phyloP scores from a whole-genome alignment of 176 grass and related monocot genomes.

The Canna indica region DNA sequence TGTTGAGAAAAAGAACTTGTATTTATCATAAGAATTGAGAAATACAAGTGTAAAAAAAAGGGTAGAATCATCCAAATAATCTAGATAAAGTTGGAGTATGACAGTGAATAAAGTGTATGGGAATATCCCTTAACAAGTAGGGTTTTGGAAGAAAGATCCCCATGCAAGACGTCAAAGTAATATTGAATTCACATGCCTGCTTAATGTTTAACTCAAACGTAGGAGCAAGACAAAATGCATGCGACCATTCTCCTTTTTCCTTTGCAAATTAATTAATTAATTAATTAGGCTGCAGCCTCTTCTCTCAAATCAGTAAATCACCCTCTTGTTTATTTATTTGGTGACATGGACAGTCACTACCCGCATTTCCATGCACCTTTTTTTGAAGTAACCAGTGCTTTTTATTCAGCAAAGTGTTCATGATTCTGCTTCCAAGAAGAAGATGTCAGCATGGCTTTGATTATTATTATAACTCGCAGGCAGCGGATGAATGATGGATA shows the following conservation, averaged over 20 bases:
- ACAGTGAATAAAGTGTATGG: background rate
- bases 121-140: background rate
- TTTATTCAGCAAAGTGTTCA: background rate
- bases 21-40: too few species aligned
- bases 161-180: background rate
- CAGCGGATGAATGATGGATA: background rate
- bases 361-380: background rate
- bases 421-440: background rate
- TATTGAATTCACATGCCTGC: background rate
- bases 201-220: background rate
- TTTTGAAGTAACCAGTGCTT: background rate
- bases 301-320: background rate
- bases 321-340: background rate
- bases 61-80: too few species aligned
- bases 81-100: background rate
- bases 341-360: background rate
- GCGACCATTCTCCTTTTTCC: background rate
- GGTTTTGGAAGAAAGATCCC: background rate
- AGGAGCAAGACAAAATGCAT: background rate
- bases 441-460: background rate
- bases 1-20: too few species aligned
- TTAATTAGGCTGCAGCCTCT: background rate
- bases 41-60: too few species aligned
- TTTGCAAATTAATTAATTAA: too few species aligned
- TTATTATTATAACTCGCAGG: background rate